phyloP scores from a whole-genome alignment of 805 yeast genomes.

The Yamadazyma tumulicola region DNA sequence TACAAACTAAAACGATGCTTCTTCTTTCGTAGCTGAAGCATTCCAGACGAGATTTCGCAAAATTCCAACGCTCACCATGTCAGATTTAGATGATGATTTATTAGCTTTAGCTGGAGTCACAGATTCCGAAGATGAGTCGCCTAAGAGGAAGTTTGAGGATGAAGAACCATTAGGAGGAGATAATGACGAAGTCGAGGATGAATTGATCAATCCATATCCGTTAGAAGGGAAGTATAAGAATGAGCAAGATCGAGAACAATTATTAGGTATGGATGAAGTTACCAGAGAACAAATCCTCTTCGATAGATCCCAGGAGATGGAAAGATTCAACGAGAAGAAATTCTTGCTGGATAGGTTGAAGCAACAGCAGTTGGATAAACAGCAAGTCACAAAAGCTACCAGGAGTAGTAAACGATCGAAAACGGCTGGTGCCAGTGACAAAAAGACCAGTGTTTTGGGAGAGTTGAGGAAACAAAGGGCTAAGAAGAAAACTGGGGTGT shows the following conservation, averaged over 20 bases:
- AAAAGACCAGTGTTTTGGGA: conserved; percentile 54
- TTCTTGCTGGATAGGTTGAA: conserved; percentile 80
- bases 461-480: conserved; percentile 77
- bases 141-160: conserved; percentile 12
- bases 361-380: conserved; percentile 45
- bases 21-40: no score
- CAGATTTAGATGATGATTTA: conserved; percentile 90
- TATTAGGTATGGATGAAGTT: conserved; percentile 80
- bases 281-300: conserved; percentile 87
- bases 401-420: conserved; percentile 38
- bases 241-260: conserved; percentile 65
- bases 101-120: conserved; percentile 83
- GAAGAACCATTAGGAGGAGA: conserved; percentile 17
- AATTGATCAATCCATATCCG: conserved; percentile 75
- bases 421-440: conserved; percentile 25
- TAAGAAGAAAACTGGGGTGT: conserved; percentile 46
- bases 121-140: conserved; percentile 20
- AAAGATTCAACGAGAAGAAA: conserved; percentile 78
- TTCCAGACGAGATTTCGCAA: no score
- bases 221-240: conserved; percentile 87
- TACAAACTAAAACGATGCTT: no score
- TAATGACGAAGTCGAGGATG: conserved; percentile 26
- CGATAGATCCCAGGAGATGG: conserved; percentile 91
- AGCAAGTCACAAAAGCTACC: conserved; percentile 19
- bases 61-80: conserved; percentile 41